Evolutionary conservation across 805 yeast genomes (phyloP), one percentile per base, ranked within the genome.

Genomic region (Diddensiella santjacobensis): DNA sequence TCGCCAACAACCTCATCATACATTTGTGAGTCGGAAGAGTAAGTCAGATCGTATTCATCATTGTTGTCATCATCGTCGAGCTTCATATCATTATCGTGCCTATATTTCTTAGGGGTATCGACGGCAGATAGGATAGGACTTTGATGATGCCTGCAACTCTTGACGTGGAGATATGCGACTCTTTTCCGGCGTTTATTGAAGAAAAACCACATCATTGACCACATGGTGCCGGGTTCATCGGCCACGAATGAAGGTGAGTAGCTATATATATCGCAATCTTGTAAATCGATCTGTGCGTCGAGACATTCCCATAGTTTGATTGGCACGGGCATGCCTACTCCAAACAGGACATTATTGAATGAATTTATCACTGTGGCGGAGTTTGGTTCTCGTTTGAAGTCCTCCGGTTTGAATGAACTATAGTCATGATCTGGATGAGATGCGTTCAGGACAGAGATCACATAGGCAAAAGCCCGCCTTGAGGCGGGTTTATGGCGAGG

Each of bases 371-470:
- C 63, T 64, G 70, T 54, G 59, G 66, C 40, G 60, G 66, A 45
- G 65, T 49, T 55, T 13, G 55, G 51, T 40, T 70, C 78, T n/a
- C 86, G 77, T 36, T 72, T 68, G 65, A 85, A 85, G 64, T 81
- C 83, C 17, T 73, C 73, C 1, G 99, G 99, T 61, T 87, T 88
- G 53, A 93, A 76, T 22, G 84, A 77, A 10, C 95, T 78, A 59
- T 91, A 93, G 62, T 93, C 99, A 61, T 93, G 96, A 64, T 93
- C 99, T 0, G 99, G 98, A 62, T 87, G 91, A 3, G 95, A 83
- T 4, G 95, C 86, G 65, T 93, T 93, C 45, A 93, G 73, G 30
- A 90, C 89, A 1, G 95, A 93, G 50, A 93, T 87, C 42, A 93
- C 71, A 62, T 90, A 87, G 0, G 96, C 93, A 71, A 91, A 93